Conservation (phyloP, 2,329 filamentous ascomycete species). For the Trichoderma arundinaceum region DNA sequence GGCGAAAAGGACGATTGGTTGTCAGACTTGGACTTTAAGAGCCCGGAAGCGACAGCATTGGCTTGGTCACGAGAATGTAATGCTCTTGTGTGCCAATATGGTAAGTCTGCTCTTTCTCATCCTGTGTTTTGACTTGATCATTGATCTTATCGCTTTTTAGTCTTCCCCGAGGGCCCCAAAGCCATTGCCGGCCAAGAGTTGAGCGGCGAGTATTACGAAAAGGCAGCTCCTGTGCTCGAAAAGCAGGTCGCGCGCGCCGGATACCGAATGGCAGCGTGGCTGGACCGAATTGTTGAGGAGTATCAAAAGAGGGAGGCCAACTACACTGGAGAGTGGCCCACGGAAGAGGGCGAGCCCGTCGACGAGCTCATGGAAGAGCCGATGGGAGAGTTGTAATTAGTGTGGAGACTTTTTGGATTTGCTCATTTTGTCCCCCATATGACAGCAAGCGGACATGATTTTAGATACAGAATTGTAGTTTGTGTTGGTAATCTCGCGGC, state of each 20-base stretch:
- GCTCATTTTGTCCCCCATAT: neutral
- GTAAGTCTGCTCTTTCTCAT: conserved; percentile 47
- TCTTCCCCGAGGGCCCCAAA: conserved; percentile 65
- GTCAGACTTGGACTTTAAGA: conserved; percentile 59
- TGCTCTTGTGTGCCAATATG: conserved; percentile 64
- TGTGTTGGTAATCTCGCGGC: neutral
- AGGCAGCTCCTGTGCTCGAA: conserved; percentile 68
- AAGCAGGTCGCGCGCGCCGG: conserved; percentile 71
- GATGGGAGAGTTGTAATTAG: conserved; percentile 35
- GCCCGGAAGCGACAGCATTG: conserved; percentile 62
- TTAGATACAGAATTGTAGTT: neutral
- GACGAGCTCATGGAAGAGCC: conserved; percentile 37
- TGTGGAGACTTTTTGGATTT: neutral
- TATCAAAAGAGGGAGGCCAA: conserved; percentile 38
- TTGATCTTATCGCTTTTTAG: conserved; percentile 38
- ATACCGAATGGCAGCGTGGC: conserved; percentile 70
- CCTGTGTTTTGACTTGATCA: neutral
- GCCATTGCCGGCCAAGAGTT: conserved; percentile 66
- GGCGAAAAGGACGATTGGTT: conserved; percentile 60
- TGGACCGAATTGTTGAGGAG: conserved; percentile 64
- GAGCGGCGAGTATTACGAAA: conserved; percentile 66
- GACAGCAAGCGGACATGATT: neutral
- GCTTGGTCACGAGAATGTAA: conserved; percentile 70
- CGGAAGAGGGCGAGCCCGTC: conserved; percentile 29
- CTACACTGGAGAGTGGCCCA: conserved; percentile 26